Evolutionary conservation across 495 filamentous ascomycete species (phyloP).

Genomic region (Penicillium antarcticum): DNA sequence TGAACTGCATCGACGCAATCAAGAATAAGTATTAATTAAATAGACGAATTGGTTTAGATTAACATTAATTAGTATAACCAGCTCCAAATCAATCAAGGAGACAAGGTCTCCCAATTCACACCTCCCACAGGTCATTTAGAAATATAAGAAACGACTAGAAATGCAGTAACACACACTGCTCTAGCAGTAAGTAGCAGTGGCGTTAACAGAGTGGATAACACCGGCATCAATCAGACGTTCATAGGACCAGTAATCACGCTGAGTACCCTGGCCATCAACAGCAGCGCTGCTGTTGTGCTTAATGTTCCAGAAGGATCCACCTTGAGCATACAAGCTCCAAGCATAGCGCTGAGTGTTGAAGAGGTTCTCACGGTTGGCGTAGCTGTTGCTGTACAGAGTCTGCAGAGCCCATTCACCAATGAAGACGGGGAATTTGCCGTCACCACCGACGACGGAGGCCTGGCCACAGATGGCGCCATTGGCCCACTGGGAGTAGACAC

Average conservation of each 20-base stretch:
- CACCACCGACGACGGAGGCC: conserved; percentile 9
- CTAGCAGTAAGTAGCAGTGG: conserved; percentile 7
- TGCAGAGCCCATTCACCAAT: conserved; percentile 16
- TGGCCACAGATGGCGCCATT: conserved; percentile 12
- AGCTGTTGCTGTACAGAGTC: conserved; percentile 14
- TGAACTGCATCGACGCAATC: no score
- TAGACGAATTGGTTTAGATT: no score
- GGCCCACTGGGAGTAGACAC: conserved; percentile 15
- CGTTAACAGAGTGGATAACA: conserved; percentile 1
- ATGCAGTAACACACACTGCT: not conserved
- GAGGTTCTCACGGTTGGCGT: conserved; percentile 7
- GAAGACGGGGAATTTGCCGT: conserved; percentile 14
- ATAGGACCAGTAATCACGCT: conserved; percentile 11
- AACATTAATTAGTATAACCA: no score
- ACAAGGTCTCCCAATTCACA: no score
- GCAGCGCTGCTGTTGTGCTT: conserved; percentile 14
- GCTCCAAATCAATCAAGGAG: no score
- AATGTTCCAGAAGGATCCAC: conserved; percentile 12
- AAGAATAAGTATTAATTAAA: no score
- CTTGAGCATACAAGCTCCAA: conserved; percentile 10
- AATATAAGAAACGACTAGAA: no score
- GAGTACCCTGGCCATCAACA: conserved; percentile 12
- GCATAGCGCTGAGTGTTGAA: conserved; percentile 13
- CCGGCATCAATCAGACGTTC: conserved; percentile 8
- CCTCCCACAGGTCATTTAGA: no score